These are phyloP conservation scores for Rosa rugosa DNA, from an alignment of 306 rosid genomes.

Conservation along the genomic window DNA sequence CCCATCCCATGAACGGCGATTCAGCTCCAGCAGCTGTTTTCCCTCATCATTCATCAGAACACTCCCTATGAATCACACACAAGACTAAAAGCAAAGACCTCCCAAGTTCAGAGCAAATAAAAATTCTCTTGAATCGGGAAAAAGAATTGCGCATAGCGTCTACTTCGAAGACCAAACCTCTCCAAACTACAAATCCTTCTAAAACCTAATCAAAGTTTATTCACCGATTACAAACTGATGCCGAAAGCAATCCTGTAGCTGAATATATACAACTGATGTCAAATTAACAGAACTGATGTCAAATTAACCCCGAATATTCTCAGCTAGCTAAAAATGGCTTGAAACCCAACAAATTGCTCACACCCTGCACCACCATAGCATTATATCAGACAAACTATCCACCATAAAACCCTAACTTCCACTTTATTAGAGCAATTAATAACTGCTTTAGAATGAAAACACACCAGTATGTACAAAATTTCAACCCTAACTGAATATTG, in stretches of 20 bases:
- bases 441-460: neutral
- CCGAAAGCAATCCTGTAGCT: conserved; percentile 1
- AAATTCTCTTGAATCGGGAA: conserved; percentile 40
- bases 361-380: conserved; percentile 36
- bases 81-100: conserved; percentile 21
- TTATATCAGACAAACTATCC: conserved; percentile 14
- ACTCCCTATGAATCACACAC: conserved; percentile 48
- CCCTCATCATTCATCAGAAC: conserved; percentile 50
- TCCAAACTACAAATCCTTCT: conserved; percentile 9
- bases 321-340: conserved; percentile 26
- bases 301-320: conserved; percentile 16
- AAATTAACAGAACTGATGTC: conserved; percentile 16
- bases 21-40: conserved; percentile 41
- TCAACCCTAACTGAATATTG: neutral
- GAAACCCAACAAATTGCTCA: conserved; percentile 30
- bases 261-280: conserved; percentile 20
- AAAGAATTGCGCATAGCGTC: conserved; percentile 33
- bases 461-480: neutral
- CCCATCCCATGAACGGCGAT: conserved; percentile 36
- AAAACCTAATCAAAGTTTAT: conserved; percentile 34
- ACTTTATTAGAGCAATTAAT: neutral
- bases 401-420: neutral
- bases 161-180: conserved; percentile 29
- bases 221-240: conserved; percentile 23
- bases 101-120: conserved; percentile 35